Percentiles rank a stretch among this genome's conserved stretches.
These are phyloP conservation scores for Zygoascus biomembranicola DNA, from an alignment of 805 yeast species.

Conservation along the genomic window DNA sequence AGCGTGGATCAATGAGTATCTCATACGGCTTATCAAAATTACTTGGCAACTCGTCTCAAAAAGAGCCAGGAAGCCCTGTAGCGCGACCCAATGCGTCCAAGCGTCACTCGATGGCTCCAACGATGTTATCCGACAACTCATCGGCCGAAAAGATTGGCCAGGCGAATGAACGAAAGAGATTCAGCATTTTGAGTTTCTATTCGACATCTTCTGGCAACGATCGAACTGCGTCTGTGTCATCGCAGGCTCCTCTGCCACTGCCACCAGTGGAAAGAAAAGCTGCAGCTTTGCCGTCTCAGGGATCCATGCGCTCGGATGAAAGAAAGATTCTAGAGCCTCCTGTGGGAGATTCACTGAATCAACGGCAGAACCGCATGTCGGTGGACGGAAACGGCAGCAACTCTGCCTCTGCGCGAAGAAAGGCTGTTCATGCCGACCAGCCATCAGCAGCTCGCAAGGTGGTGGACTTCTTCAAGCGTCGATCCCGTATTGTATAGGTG, in stretches of 20 bases:
- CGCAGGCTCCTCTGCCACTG: background rate
- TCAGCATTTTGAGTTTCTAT: slow-evolving; percentile 16
- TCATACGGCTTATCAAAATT: slow-evolving; percentile 22
- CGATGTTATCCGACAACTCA: background rate
- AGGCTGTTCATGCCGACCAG: slow-evolving; percentile 5
- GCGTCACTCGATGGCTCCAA: slow-evolving; percentile 15
- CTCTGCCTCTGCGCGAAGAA: background rate
- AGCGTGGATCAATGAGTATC: slow-evolving; percentile 19
- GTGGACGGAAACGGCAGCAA: background rate
- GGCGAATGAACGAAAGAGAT: slow-evolving; percentile 17
- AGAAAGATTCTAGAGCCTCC: slow-evolving; percentile 18
- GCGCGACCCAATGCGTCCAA: background rate
- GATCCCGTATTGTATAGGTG: slow-evolving; percentile 23
- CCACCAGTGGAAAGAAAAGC: background rate
- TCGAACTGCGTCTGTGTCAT: background rate
- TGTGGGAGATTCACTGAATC: slow-evolving; percentile 14
- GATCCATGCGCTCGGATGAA: slow-evolving; percentile 8
- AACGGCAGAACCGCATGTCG: slow-evolving; percentile 14
- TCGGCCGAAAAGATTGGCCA: background rate
- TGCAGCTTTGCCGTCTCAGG: background rate
- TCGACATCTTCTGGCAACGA: slow-evolving; percentile 4
- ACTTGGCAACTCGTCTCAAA: slow-evolving; percentile 5
- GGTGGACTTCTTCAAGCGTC: slow-evolving; percentile 30
- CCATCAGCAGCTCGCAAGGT: slow-evolving; percentile 27
- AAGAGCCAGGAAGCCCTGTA: slow-evolving; percentile 1